A percentile compares a stretch with the other conserved stretches of the same genome.
Conservation (phyloP, 2,329 filamentous ascomycete species). For the Colletotrichum sp. region DNA sequence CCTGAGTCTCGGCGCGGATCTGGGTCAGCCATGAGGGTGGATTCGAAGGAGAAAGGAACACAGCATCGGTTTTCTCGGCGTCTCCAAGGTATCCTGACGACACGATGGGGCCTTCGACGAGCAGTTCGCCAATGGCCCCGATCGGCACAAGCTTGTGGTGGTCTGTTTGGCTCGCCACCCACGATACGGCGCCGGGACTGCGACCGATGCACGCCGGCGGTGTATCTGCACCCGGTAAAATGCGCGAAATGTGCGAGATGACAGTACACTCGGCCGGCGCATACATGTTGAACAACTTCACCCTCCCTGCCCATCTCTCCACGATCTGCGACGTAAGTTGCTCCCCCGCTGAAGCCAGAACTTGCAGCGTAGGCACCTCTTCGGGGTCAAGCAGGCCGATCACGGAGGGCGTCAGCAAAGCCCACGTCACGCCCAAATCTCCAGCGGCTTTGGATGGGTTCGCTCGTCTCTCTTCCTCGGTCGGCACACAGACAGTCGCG, state of each 20-base stretch:
- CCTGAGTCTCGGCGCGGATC: neutral
- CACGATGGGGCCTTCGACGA: neutral
- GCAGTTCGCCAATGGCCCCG: neutral
- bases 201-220: neutral
- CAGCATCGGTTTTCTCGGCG: neutral
- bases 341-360: conserved; percentile 33
- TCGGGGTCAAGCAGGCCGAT: conserved; percentile 41
- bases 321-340: conserved; percentile 23
- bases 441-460: neutral
- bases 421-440: neutral
- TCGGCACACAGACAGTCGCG: conserved; percentile 44
- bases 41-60: neutral
- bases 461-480: conserved; percentile 35
- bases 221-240: neutral
- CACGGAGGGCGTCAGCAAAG: neutral
- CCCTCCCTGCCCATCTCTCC: conserved; percentile 21
- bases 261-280: conserved; percentile 28
- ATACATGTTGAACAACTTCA: conserved; percentile 26
- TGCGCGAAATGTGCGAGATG: neutral
- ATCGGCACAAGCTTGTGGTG: neutral
- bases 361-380: conserved; percentile 39
- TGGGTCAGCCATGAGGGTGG: neutral
- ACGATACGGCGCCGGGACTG: neutral
- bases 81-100: neutral
- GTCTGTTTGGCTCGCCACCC: conserved; percentile 27